Base-by-base conservation (phyloP, 495 filamentous ascomycete species). In the Rostrohypoxylon terebratum region DNA sequence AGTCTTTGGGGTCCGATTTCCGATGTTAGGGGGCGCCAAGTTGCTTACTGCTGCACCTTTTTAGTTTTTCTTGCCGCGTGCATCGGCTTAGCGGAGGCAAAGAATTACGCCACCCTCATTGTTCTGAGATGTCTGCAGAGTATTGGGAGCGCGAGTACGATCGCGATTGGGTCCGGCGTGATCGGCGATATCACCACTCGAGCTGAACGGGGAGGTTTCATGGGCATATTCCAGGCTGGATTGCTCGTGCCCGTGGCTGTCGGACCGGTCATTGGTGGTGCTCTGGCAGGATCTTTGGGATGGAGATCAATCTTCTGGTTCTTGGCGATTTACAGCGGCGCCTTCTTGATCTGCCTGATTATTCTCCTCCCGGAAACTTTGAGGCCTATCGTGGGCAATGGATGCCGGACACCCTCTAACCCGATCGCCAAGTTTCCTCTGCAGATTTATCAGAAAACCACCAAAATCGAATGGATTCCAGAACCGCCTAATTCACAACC, bases 261-360 rank as follows among this genome's bases (percentile, higher is more conserved):
- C 5, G 87, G 86, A 0, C 88, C 87, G 0, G 82, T 89, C 0
- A 80, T 90, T 20, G 88, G 87, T 18, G 88, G 88, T 33, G 80
- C 81, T 3, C 68, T 90, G 28, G 79, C 87, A 0, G 78, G 82
- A 40, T 82, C 80, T 1, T 47, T 88, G 9, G 87, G 87, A 14
- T 90, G 87, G 87, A 81, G 81, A 47, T 71, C 82, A 0, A 85
- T 90, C 3, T 90, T 90, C 72, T 88, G 84, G 84, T 87, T 89
- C 50, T 66, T 90, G 55, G 68, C 83, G 0, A 85, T 87, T 2
- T 83, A 84, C 47, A 78, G 78, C 59, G 85, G 79, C 4, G 75
- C 77, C 1, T 86, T 84, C 59, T 68, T 89, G 1, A 14, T 82
- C 11, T 2, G 80, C 0, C 47, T 89, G 0, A 53, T 84, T 8